Percentiles rank a stretch among this genome's conserved stretches.
phyloP scores from a whole-genome alignment of 2,329 filamentous ascomycete genomes.

The Clonostachys rosea region DNA sequence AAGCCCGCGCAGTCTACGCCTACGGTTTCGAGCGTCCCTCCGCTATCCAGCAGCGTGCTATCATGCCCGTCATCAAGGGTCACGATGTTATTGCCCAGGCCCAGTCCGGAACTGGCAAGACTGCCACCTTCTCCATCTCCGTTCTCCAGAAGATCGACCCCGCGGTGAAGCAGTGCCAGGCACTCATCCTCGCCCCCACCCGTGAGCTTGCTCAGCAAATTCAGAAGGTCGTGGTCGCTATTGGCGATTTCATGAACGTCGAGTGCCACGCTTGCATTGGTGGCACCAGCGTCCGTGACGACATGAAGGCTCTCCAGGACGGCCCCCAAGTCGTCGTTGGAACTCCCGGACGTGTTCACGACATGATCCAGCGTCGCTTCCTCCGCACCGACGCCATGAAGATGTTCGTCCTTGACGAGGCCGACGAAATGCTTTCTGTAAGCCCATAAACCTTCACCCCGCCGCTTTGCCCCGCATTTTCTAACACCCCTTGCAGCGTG shows the following conservation, averaged over 20 bases:
- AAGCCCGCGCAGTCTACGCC: constrained; percentile 66
- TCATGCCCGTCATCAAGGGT: constrained; percentile 99
- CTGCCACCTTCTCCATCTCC: constrained; percentile 98
- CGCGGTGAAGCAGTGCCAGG: constrained; percentile 93
- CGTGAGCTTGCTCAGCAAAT: constrained; percentile 99
- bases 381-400: constrained; percentile 98
- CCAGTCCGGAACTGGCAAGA: constrained; percentile 99
- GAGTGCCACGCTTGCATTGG: constrained; percentile 99
- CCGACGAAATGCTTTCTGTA: constrained; percentile 97
- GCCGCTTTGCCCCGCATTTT: neutral
- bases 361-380: constrained; percentile 99
- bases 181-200: constrained; percentile 94
- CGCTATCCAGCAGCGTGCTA: constrained; percentile 99
- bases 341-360: constrained; percentile 95
- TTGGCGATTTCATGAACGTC: constrained; percentile 99
- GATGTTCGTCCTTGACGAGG: constrained; percentile 99
- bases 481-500: constrained; percentile 57
- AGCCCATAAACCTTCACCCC: constrained; percentile 20
- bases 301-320: constrained; percentile 96
- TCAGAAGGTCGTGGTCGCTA: constrained; percentile 97
- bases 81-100: constrained; percentile 99
- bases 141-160: constrained; percentile 98
- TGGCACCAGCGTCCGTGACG: constrained; percentile 95
- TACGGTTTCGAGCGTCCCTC: constrained; percentile 99
- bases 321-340: constrained; percentile 97